phyloP scores from a whole-genome alignment of 805 yeast species.

The Sugiyamaella boreocaroliniensis region DNA sequence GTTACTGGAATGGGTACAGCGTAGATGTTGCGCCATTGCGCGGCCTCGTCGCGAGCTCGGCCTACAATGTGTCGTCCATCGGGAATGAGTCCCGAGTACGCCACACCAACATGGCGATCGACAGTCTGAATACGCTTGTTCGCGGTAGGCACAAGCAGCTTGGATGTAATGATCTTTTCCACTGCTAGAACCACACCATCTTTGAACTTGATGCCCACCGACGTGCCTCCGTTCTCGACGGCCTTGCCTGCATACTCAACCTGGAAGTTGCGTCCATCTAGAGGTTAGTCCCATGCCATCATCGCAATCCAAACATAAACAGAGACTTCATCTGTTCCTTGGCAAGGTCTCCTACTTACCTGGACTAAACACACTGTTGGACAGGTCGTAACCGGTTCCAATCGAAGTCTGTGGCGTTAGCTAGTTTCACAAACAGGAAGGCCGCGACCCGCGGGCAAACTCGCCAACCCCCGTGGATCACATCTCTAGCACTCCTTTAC shows the following conservation, averaged over 20 bases:
- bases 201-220: constrained; percentile 83
- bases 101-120: constrained; percentile 87
- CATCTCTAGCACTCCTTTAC: background rate
- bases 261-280: constrained; percentile 60
- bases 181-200: constrained; percentile 97
- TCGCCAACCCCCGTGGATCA: background rate
- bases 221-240: constrained; percentile 94
- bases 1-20: constrained; percentile 72
- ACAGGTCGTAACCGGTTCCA: constrained; percentile 98
- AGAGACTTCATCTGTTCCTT: background rate
- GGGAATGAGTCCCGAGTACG: constrained; percentile 90
- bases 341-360: constrained; percentile 33
- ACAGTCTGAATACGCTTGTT: constrained; percentile 88
- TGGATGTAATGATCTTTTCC: constrained; percentile 85
- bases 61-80: constrained; percentile 92
- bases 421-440: background rate
- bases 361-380: constrained; percentile 90
- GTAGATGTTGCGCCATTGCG: constrained; percentile 67
- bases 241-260: constrained; percentile 98
- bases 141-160: constrained; percentile 79
- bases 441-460: background rate
- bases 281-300: background rate
- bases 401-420: constrained; percentile 61
- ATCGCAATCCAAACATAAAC: background rate
- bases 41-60: constrained; percentile 89